phyloP scores from a whole-genome alignment of 176 grass and related monocot species.

The Bromus sterilis region DNA sequence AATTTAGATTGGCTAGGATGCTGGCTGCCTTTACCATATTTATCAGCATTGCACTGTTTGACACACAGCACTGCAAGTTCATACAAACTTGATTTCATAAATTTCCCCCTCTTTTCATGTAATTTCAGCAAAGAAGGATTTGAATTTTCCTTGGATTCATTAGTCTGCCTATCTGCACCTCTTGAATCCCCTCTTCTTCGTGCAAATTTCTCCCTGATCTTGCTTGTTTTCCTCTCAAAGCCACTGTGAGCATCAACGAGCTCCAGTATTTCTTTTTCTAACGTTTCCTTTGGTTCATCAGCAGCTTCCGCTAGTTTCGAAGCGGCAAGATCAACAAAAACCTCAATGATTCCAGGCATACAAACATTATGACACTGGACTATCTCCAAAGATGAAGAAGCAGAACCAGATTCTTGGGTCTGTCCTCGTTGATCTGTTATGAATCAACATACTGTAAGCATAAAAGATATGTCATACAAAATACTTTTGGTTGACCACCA shows the following conservation, averaged over 20 bases:
- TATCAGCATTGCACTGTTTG: slow-evolving; percentile 32
- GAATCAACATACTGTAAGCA: slow-evolving; percentile 32
- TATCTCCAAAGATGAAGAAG: slow-evolving; percentile 29
- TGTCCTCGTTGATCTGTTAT: slow-evolving; percentile 47
- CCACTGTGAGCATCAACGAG: slow-evolving; percentile 46
- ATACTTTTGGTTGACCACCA: slow-evolving; percentile 5
- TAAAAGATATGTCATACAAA: not conserved
- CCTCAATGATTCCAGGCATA: slow-evolving; percentile 61
- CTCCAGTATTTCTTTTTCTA: slow-evolving; percentile 78
- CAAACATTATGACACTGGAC: slow-evolving; percentile 23
- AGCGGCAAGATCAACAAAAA: slow-evolving; percentile 52
- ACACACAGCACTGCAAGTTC: slow-evolving; percentile 46
- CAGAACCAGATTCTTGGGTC: slow-evolving; percentile 44
- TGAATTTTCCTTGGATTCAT: slow-evolving; percentile 32
- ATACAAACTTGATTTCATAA: slow-evolving; percentile 51
- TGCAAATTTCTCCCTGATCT: slow-evolving; percentile 31
- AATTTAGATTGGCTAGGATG: slow-evolving; percentile 43
- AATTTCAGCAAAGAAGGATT: slow-evolving; percentile 37
- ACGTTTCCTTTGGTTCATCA: slow-evolving; percentile 38
- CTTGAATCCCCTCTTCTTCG: slow-evolving; percentile 36
- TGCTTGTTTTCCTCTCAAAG: slow-evolving; percentile 53
- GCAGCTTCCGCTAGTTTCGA: slow-evolving; percentile 49
- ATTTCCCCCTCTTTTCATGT: slow-evolving; percentile 46
- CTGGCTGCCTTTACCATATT: slow-evolving; percentile 32
- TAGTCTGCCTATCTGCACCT: slow-evolving; percentile 36